These are phyloP conservation scores for Suillus occidentalis DNA, from an alignment of 768 basidiomycete genomes.

Conservation along the genomic window DNA sequence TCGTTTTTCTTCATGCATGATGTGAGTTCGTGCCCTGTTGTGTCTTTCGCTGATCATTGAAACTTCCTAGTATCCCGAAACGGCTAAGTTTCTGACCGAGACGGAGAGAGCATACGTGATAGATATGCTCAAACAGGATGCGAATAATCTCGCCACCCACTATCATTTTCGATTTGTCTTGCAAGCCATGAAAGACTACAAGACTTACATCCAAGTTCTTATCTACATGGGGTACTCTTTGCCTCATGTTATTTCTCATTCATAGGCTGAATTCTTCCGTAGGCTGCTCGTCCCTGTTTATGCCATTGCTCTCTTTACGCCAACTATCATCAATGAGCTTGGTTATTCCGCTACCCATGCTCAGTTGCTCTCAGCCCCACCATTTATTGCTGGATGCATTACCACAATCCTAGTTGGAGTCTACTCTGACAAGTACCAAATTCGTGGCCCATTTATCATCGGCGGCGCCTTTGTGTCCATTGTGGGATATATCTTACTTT, in stretches of 20 bases:
- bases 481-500: conserved; percentile 52
- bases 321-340: conserved; percentile 49
- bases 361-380: conserved; percentile 50
- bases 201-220: conserved; percentile 33
- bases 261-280: conserved; percentile 4
- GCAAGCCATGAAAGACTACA: conserved; percentile 50
- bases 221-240: conserved; percentile 43
- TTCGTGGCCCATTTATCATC: conserved; percentile 53
- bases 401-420: conserved; percentile 43
- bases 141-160: conserved; percentile 45
- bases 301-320: conserved; percentile 49
- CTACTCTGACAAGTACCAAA: conserved; percentile 40
- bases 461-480: conserved; percentile 42
- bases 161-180: conserved; percentile 46
- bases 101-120: conserved; percentile 41
- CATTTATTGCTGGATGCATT: conserved; percentile 47
- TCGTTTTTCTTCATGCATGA: conserved; percentile 56
- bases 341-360: conserved; percentile 53
- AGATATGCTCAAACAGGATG: conserved; percentile 44
- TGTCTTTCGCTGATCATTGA: not conserved
- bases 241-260: conserved; percentile 6
- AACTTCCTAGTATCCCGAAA: conserved; percentile 49
- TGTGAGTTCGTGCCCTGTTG: conserved; percentile 28
- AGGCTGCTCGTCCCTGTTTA: conserved; percentile 49
- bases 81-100: conserved; percentile 53